Evolutionary conservation across 2,329 filamentous ascomycete genomes (phyloP), one percentile per base, ranked within the genome.

Genomic region (Aspergillus spinulosporus): DNA sequence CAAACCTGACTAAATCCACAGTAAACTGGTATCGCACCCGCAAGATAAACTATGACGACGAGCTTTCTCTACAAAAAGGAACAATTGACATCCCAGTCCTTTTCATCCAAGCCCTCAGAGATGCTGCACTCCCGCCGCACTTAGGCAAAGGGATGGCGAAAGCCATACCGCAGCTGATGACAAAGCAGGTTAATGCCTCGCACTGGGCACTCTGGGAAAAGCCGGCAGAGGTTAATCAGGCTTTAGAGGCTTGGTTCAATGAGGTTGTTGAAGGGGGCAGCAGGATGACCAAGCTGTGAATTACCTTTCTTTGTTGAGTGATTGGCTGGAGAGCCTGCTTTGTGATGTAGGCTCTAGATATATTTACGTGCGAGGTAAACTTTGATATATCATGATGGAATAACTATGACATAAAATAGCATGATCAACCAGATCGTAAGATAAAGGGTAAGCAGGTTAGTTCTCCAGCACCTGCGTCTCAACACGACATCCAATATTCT

Each of bases 131-230:
- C 63, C 88, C 87, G 55, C 86, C 89, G 0, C 76, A 80, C 39
- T 84, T 97, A 83, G 82, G 88, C 1, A 75, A 73, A 21, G 83
- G 83, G 0, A 96, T 96, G 90, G 86, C 86, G 15, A 77, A 80
- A 61, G 76, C 78, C 60, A 84, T 93, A 58, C 82, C 83, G 2
- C 80, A 84, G 46, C 73, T 95, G 66, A 88, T 83, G 5, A 79
- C 81, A 58, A 80, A 76, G 6, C 84, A 89, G 69, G 87, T 96
- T 53, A 74, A 86, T 36, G 82, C 88, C 0, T 78, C 81, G 14
- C 94, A 97, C 74, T 97, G 93, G 93, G 89, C 88, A 44, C 75
- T 96, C 69, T 87, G 85, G 78, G 84, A 96, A 78, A 84, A 83
- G 61, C 81, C 88, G 0, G 82, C 80, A 21, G 84, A 88, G 64